phyloP scores from a whole-genome alignment of 2,329 filamentous ascomycete species.

The Talaromyces sp. region DNA sequence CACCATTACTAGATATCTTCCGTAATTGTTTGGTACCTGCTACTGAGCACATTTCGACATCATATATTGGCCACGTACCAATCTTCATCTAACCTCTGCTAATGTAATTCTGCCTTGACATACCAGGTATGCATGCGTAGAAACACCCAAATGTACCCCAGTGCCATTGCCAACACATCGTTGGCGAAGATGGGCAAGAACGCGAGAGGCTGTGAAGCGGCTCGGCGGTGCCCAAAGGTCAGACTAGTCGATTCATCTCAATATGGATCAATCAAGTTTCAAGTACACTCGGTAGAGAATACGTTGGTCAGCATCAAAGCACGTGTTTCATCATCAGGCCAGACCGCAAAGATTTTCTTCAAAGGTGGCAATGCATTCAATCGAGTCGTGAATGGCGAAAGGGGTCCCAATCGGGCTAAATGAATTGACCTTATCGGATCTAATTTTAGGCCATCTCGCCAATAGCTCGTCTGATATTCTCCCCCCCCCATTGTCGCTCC shows the following conservation, averaged over 20 bases:
- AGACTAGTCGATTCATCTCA: not conserved
- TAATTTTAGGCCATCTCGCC: not conserved
- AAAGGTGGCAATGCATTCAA: not conserved
- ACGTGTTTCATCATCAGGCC: not conserved
- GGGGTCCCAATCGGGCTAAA: not conserved
- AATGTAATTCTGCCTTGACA: not conserved
- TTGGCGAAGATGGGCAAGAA: not conserved
- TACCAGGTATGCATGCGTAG: not conserved
- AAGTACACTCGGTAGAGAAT: not conserved
- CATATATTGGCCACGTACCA: not conserved
- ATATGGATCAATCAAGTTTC: not conserved
- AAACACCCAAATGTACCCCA: not conserved
- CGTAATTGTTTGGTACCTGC: not conserved
- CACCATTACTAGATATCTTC: too few species aligned
- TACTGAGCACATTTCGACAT: not conserved
- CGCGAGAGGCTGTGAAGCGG: slow-evolving; percentile 2
- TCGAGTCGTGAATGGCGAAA: not conserved
- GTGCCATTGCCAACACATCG: not conserved
- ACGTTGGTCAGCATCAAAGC: not conserved
- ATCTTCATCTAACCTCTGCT: not conserved
- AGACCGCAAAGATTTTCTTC: not conserved
- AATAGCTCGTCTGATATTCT: not conserved
- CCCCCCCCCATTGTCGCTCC: not conserved
- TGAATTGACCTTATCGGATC: slow-evolving; percentile 2
- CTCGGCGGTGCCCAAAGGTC: not conserved